phyloP scores from a whole-genome alignment of 345 rosid species.

The Carallia pectinifolia region DNA sequence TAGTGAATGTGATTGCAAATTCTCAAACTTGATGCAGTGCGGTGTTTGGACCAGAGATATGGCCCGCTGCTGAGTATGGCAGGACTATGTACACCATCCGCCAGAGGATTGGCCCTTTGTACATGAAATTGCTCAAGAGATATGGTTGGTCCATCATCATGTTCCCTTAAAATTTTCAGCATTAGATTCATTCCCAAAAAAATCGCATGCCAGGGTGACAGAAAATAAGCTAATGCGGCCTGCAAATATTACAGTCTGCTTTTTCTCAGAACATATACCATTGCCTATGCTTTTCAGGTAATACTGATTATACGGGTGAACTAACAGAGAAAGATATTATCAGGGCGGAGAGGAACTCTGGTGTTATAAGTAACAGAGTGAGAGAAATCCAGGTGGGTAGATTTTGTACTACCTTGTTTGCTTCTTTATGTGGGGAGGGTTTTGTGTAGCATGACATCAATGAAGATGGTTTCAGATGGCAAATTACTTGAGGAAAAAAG shows the following conservation, averaged over 20 bases:
- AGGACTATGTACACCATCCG: slow-evolving; percentile 97
- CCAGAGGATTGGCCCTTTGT: slow-evolving; percentile 86
- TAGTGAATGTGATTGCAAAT: slow-evolving; percentile 22
- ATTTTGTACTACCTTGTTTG: background rate
- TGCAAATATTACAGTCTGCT: background rate
- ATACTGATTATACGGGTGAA: slow-evolving; percentile 61
- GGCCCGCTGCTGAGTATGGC: slow-evolving; percentile 99
- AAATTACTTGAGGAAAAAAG: slow-evolving; percentile 69
- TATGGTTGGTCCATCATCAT: slow-evolving; percentile 43
- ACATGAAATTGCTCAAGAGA: slow-evolving; percentile 87
- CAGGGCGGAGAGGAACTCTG: slow-evolving; percentile 93
- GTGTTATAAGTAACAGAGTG: slow-evolving; percentile 69
- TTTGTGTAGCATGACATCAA: slow-evolving; percentile 4
- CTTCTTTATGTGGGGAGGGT: background rate
- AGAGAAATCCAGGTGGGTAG: slow-evolving; percentile 86
- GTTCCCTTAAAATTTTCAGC: slow-evolving; percentile 1
- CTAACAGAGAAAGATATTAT: slow-evolving; percentile 87
- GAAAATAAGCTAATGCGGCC: background rate
- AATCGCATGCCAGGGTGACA: background rate
- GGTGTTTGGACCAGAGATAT: slow-evolving; percentile 94
- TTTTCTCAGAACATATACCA: too few relatives aligned
- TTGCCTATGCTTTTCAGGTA: slow-evolving; percentile 44
- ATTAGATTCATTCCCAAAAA: background rate
- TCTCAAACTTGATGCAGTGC: slow-evolving; percentile 71
- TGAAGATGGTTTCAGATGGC: slow-evolving; percentile 55